Evolutionary conservation across 306 rosid species (phyloP), one percentile per base, ranked within the genome.

Genomic region (Casuarina equisetifolia): DNA sequence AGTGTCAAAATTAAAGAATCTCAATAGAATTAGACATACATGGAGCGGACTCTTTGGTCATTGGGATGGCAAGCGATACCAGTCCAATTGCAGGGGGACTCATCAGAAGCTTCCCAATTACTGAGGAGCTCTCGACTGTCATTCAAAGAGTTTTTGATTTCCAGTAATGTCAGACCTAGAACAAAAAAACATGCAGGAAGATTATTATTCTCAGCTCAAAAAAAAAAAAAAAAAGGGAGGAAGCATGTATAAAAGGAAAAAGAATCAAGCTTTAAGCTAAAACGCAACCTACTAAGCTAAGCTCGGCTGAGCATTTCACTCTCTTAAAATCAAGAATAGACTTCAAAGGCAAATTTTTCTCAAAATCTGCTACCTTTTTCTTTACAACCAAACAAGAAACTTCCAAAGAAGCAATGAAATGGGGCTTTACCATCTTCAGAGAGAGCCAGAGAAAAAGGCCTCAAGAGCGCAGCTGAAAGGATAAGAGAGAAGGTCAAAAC

Each of bases 1-100:
- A 71, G 12, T 4, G 57, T 20, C 74, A 45, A 73, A 12, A 75
- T 55, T 71, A 44, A 74, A 80, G 44, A 75, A 4, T 25, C 32
- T 25, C 32, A 25, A 25, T 1, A 79, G 63, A 54, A 54, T 48
- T 0, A 54, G 39, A n/a, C 88, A 46, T 91, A 96, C 99, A 96
- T 89, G 38, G 91, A 81, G 66, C 88, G 75, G 69, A 96, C 98
- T 75, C 91, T 79, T 79, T 80, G 92, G 70, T 93, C 98, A 57
- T 79, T 82, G 20, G 92, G 86, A 88, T 91, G 83, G 83, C 99
- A 92, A 72, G 91, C 39, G 79, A 92, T 89, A n/a, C 99, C 99
- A 77, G 96, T 90, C 99, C 99, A 96, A 25, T 82, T 43, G 88
- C 99, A 96, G 57, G 91, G 98, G 79, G 97, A 86, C 59, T 83